phyloP scores from a whole-genome alignment of 2,329 filamentous ascomycete genomes.

The Sclerotinia minor region DNA sequence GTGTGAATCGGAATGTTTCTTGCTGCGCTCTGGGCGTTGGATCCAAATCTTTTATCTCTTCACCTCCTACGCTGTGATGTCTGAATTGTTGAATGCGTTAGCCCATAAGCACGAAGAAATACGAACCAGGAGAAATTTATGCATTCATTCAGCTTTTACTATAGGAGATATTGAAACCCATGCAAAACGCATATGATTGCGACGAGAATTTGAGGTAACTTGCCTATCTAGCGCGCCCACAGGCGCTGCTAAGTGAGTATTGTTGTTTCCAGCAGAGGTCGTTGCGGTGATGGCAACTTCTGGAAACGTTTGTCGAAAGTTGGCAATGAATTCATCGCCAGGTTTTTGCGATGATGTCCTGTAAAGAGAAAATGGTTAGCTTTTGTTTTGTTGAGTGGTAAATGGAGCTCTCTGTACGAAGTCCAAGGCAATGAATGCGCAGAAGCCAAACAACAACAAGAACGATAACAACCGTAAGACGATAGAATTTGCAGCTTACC shows the following conservation, averaged over 20 bases:
- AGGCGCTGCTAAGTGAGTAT: conserved; percentile 36
- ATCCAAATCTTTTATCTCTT: conserved; percentile 69
- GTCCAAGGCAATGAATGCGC: conserved; percentile 12
- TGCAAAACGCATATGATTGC: not conserved
- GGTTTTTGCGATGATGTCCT: conserved; percentile 73
- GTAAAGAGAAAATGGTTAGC: conserved; percentile 44
- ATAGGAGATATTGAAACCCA: not conserved
- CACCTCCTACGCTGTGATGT: conserved; percentile 37
- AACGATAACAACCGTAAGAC: too few species aligned
- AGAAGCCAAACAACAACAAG: not conserved
- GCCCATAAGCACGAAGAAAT: not conserved
- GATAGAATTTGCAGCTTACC: conserved; percentile 35
- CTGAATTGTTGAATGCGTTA: conserved; percentile 28
- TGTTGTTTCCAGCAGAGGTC: conserved; percentile 45
- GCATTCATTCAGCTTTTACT: not conserved
- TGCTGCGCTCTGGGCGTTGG: conserved; percentile 77
- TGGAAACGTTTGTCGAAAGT: conserved; percentile 81
- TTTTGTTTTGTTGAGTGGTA: not conserved
- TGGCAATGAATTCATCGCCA: conserved; percentile 77
- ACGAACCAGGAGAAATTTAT: not conserved
- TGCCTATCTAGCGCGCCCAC: conserved; percentile 35
- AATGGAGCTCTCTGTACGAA: not conserved
- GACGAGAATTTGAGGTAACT: conserved; percentile 21
- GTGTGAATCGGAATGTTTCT: conserved; percentile 85
- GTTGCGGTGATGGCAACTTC: conserved; percentile 61